phyloP scores from a whole-genome alignment of 768 basidiomycete genomes.

The Boletus tylopilopsis region DNA sequence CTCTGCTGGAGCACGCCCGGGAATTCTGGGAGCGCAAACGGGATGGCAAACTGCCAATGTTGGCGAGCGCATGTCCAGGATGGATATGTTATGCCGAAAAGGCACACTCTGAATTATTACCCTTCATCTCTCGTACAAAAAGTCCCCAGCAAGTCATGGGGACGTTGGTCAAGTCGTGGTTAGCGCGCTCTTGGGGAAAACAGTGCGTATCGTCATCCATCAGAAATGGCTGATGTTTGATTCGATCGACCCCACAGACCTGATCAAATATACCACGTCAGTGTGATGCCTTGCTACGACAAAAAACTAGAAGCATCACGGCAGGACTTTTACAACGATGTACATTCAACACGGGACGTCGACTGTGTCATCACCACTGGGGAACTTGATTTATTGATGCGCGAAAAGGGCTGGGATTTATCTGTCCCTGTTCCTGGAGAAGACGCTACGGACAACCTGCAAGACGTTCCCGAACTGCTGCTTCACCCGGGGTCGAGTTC shows the following conservation, averaged over 20 bases:
- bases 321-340: constrained; percentile 83
- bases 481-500: constrained; percentile 82
- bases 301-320: constrained; percentile 98
- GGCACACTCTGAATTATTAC: constrained; percentile 89
- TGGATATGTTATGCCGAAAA: constrained; percentile 99
- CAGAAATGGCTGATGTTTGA: constrained; percentile 2
- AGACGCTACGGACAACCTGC: constrained; percentile 19
- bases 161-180: constrained; percentile 86
- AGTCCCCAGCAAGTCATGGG: constrained; percentile 96
- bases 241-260: constrained; percentile 46
- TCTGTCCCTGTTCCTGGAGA: constrained; percentile 54
- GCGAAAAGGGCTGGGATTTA: constrained; percentile 78
- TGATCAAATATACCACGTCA: constrained; percentile 88
- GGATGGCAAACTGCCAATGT: constrained; percentile 66
- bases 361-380: constrained; percentile 98
- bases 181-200: constrained; percentile 63
- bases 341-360: constrained; percentile 84
- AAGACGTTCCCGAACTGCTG: constrained; percentile 65
- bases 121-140: constrained; percentile 83
- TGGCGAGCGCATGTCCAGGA: constrained; percentile 95
- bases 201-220: constrained; percentile 45
- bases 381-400: constrained; percentile 83
- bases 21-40: constrained; percentile 76
- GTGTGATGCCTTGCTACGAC: constrained; percentile 99
- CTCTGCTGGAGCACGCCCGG: constrained; percentile 71